Evolutionary conservation across 2,329 filamentous ascomycete species (phyloP), one percentile per base, ranked within the genome.

Genomic region (Pleomassaria siparia): DNA sequence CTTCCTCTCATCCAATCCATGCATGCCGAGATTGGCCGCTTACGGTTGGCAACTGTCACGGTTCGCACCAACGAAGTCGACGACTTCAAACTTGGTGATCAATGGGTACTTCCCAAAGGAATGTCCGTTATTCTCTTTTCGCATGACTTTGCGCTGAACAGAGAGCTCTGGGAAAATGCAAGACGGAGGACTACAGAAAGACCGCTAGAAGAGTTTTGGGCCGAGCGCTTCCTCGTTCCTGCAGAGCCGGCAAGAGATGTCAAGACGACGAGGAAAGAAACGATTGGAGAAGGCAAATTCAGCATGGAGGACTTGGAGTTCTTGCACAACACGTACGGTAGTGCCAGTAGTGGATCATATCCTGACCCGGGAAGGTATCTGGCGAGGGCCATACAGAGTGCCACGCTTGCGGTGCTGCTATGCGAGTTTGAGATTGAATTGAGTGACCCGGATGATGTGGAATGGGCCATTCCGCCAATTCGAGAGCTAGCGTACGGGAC

Each of bases 181-280:
- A 56, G 58, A 25, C 53, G 59, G 3, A 44, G 36, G 20, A 49
- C 52, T 1, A 37, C 58, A 1, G 45, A 56, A 12, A 53, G 21
- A 25, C 59, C 62, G 8, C 50, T 68, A 8, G 50, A 60, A 10
- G 54, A 61, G 8, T 67, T 64, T 32, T 66, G 60, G 56, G 49
- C 60, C 8, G 63, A 64, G 41, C 53, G 63, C 0, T 68, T 67
- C 35, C 35, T 60, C 2, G 16, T 53, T 11, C 37, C 54, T 0
- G 49, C 53, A 2, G 52, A 47, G 10, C 45, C 42, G 4, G 18
- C 30, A 26, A 30, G 9, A 15, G 33, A 39, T 28, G 43, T 26
- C 18, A 29, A 43, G 12, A 20, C 24, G 33, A 37, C 29, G 21
- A 28, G n/a, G 26, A 11, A 40, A 49, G 25, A 41, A 25, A 36